phyloP scores from a whole-genome alignment of 345 rosid genomes.

The Brassica rapa region DNA sequence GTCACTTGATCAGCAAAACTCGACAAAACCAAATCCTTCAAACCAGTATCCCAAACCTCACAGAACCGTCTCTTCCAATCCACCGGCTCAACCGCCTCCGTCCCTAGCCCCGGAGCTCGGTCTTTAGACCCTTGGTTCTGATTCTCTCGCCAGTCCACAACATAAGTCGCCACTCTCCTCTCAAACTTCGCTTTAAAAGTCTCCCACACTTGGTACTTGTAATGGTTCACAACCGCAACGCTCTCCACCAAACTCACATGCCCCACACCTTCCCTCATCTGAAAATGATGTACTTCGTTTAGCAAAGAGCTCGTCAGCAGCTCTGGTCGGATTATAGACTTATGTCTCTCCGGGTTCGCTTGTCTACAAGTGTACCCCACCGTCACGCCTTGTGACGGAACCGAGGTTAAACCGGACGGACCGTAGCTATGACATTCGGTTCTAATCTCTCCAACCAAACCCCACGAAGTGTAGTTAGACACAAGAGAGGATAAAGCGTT shows the following conservation, averaged over 20 bases:
- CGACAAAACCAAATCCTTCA: slow-evolving; percentile 75
- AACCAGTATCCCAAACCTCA: slow-evolving; percentile 93
- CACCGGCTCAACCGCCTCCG: slow-evolving; percentile 77
- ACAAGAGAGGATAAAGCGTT: slow-evolving; percentile 61
- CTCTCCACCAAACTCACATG: slow-evolving; percentile 68
- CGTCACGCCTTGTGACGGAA: slow-evolving; percentile 72
- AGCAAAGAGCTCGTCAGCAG: slow-evolving; percentile 65
- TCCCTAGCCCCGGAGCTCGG: slow-evolving; percentile 93
- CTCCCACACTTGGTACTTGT: slow-evolving; percentile 96
- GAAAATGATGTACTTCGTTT: slow-evolving; percentile 89
- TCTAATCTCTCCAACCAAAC: slow-evolving; percentile 66
- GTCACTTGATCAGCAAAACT: slow-evolving; percentile 69
- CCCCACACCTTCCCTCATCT: slow-evolving; percentile 55
- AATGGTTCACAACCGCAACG: slow-evolving; percentile 75
- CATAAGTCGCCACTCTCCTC: slow-evolving; percentile 93
- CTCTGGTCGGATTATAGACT: slow-evolving; percentile 72
- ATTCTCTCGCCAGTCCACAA: slow-evolving; percentile 88
- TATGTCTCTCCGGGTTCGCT: slow-evolving; percentile 82
- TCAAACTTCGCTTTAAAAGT: slow-evolving; percentile 82
- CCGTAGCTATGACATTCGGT: slow-evolving; percentile 90
- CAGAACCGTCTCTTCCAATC: slow-evolving; percentile 84
- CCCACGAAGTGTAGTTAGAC: slow-evolving; percentile 66
- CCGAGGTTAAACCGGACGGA: slow-evolving; percentile 77
- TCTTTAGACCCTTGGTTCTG: slow-evolving; percentile 91
- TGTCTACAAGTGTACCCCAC: slow-evolving; percentile 91